Evolutionary conservation across 2,329 filamentous ascomycete species (phyloP), one percentile per base, ranked within the genome.

Genomic region (Westerdykella aurantiaca): DNA sequence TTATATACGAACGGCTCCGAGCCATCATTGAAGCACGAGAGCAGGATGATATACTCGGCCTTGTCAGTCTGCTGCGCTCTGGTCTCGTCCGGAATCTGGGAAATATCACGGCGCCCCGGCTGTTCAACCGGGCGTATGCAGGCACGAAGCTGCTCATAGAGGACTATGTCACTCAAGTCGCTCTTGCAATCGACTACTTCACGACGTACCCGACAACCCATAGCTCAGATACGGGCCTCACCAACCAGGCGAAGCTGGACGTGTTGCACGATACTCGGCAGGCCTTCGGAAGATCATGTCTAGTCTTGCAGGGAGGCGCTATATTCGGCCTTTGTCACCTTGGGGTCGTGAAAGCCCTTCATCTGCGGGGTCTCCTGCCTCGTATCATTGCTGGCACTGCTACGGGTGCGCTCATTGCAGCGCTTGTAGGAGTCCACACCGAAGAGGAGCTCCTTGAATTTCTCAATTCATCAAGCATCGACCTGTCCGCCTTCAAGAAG

Each of bases 311-410:
- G 64, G 90, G 90, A 38, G 90, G 91, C 12, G 86, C 88, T 34
- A 91, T 95, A 45, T 95, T 96, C 58, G 90, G 90, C 2, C 71
- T 95, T 9, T 95, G 88, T 57, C 91, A 96, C 66, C 67, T 96
- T 4, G 90, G 90, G 6, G 88, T 96, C 5, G 86, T 95, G 33
- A 95, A 91, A 62, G 89, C 89, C 2, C 72, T 96, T 34, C 87
- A 90, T 67, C 70, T 89, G 31, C 80, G 86, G 22, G 87, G 87
- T 0, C 70, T 96, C 13, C 73, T 96, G 37, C 91, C 93, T 4
- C 80, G 88, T 35, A 95, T 96, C 56, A 90, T 97, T 55, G 88
- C 88, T 0, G 91, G 91, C 7, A 95, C 88, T 1, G 90, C 86
- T 4, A 95, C 88, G 0, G 91, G 91, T 12, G 91, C 90, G 7